These are phyloP conservation scores for Daedaleopsis nitida DNA, from an alignment of 768 basidiomycete genomes.

Conservation along the genomic window DNA sequence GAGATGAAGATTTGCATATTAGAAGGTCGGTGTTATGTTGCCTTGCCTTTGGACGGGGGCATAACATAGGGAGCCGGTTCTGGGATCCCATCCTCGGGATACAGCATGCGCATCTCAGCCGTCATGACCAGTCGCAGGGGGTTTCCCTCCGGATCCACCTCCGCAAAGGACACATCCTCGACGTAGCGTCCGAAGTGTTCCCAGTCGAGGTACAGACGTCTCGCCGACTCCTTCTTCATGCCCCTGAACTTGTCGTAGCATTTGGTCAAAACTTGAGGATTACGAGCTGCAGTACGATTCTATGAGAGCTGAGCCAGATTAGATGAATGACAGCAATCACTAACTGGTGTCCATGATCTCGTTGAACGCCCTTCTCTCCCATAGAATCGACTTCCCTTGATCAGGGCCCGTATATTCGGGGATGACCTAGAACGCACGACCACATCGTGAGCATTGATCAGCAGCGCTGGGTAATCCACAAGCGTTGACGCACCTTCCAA, in stretches of 20 bases:
- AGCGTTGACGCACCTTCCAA: not conserved
- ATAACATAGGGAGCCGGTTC: not conserved
- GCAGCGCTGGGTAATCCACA: not conserved
- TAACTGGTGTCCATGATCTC: not conserved
- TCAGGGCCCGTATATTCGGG: not conserved
- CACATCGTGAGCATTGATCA: not conserved
- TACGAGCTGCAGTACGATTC: too few relatives aligned
- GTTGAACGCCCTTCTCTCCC: not conserved
- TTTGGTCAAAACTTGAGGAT: too few relatives aligned
- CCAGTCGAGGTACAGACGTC: not conserved
- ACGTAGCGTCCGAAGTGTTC: slow-evolving; percentile 9
- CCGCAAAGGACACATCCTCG: slow-evolving; percentile 5
- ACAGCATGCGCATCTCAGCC: slow-evolving; percentile 4
- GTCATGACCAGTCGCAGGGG: slow-evolving; percentile 6
- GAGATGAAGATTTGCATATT: too few relatives aligned
- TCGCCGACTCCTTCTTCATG: not conserved
- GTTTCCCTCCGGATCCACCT: not conserved
- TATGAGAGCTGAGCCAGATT: too few relatives aligned
- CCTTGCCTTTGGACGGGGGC: too few relatives aligned
- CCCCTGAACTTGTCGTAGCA: not conserved
- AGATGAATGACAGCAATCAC: too few relatives aligned
- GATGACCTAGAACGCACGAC: not conserved
- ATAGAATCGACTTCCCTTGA: not conserved
- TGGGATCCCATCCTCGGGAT: slow-evolving; percentile 3
- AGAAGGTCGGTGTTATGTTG: too few relatives aligned